Conservation (phyloP, 108 stramenopile genomes). For the Thalassiosira profunda region DNA sequence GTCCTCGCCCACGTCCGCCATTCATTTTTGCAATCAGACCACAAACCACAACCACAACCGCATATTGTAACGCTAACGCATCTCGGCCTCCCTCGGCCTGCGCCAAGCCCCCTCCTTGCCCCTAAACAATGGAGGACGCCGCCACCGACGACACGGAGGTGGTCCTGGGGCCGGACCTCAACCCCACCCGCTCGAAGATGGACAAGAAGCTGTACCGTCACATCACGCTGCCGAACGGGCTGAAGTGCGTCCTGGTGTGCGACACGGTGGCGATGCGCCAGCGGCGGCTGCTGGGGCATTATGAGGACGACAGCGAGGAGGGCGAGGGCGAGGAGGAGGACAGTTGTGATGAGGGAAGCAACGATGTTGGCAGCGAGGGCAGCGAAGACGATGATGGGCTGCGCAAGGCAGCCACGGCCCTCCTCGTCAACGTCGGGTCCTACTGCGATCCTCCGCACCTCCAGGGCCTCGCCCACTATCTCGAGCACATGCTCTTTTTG, state of each 20-base stretch:
- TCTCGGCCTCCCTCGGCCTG: too few relatives aligned
- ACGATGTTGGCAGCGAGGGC: slow-evolving; percentile 43
- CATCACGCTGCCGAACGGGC: slow-evolving; percentile 82
- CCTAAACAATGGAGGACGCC: neutral
- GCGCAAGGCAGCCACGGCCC: slow-evolving; percentile 91
- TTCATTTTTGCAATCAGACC: too few relatives aligned
- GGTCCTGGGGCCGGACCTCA: slow-evolving; percentile 40
- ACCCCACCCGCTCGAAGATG: slow-evolving; percentile 34
- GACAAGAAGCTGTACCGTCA: slow-evolving; percentile 89
- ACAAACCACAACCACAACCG: too few relatives aligned
- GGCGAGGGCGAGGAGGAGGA: slow-evolving; percentile 18
- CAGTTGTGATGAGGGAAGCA: slow-evolving; percentile 41
- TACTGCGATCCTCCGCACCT: slow-evolving; percentile 89
- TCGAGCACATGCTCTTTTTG: slow-evolving; percentile 98
- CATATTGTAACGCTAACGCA: too few relatives aligned
- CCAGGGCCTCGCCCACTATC: slow-evolving; percentile 94
- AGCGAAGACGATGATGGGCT: slow-evolving; percentile 51
- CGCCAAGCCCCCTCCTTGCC: too few relatives aligned
- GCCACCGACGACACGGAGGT: neutral
- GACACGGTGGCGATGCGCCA: slow-evolving; percentile 87
- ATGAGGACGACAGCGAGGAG: slow-evolving; percentile 42
- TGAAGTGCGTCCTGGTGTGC: slow-evolving; percentile 76
- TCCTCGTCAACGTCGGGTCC: slow-evolving; percentile 93
- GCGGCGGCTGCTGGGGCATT: slow-evolving; percentile 47
- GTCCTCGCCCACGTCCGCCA: too few relatives aligned